These are phyloP conservation scores for Sclerotinia sclerotiorum DNA, from an alignment of 2,329 filamentous ascomycete species.

Conservation along the genomic window DNA sequence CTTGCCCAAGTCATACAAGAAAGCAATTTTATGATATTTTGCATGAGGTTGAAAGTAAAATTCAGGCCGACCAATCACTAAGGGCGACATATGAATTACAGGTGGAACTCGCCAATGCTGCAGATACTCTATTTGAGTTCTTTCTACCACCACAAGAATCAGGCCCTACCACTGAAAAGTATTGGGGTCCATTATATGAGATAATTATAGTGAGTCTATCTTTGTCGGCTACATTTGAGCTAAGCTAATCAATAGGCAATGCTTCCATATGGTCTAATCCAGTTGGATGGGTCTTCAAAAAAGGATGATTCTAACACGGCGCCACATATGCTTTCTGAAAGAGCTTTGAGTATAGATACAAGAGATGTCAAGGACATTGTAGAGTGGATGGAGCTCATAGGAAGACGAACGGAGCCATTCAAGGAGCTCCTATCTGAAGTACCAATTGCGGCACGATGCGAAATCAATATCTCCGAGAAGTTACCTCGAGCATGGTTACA, in stretches of 20 bases:
- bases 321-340: neutral
- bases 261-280: constrained; percentile 2
- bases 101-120: constrained; percentile 46
- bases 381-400: constrained; percentile 7
- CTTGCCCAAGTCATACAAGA: constrained; percentile 5
- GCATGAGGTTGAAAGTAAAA: constrained; percentile 26
- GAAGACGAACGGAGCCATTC: neutral
- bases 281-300: neutral
- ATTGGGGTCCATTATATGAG: constrained; percentile 46
- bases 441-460: constrained; percentile 15
- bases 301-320: neutral
- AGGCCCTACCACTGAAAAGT: constrained; percentile 45
- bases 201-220: constrained; percentile 38
- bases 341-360: neutral
- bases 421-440: constrained; percentile 1
- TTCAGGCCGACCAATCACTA: constrained; percentile 28
- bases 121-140: constrained; percentile 45
- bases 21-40: neutral
- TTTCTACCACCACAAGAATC: constrained; percentile 45
- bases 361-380: neutral
- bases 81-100: constrained; percentile 31
- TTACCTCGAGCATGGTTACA: constrained; percentile 33
- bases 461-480: constrained; percentile 28
- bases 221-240: neutral
- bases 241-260: constrained; percentile 8